phyloP scores from a whole-genome alignment of 768 basidiomycete genomes.

The Mycena kentingensis region DNA sequence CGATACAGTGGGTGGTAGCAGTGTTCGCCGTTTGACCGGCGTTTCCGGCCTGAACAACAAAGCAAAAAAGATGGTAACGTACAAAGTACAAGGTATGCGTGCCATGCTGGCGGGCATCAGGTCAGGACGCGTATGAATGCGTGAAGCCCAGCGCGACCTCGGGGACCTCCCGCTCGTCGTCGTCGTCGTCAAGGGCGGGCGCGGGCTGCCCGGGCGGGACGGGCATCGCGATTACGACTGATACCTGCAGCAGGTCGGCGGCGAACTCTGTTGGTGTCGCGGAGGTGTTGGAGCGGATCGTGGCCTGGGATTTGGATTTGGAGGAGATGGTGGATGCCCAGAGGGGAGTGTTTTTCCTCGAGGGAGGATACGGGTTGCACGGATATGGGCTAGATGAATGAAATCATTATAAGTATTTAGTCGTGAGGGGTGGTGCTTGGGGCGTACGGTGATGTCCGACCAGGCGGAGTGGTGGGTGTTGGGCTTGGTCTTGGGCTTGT shows the following conservation, averaged over 20 bases:
- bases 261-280: constrained; percentile 18
- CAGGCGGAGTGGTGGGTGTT: constrained; percentile 39
- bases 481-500: constrained; percentile 5
- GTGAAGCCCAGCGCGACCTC: constrained; percentile 53
- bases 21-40: too few species aligned
- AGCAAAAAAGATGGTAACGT: too few species aligned
- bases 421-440: too few species aligned
- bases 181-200: too few species aligned
- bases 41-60: too few species aligned
- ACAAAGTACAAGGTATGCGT: not conserved
- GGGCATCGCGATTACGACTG: constrained; percentile 63
- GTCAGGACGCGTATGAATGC: constrained; percentile 32
- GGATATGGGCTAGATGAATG: constrained; percentile 19
- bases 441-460: constrained; percentile 54
- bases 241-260: constrained; percentile 49
- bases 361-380: constrained; percentile 42
- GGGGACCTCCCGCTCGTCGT: constrained; percentile 45
- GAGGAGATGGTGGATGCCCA: constrained; percentile 2
- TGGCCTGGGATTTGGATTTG: constrained; percentile 24
- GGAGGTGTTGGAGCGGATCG: constrained; percentile 6
- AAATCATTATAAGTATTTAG: too few species aligned
- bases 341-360: constrained; percentile 35
- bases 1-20: not conserved
- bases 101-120: not conserved
- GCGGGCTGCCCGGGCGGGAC: constrained; percentile 25